Conservation (phyloP, 139 green algal species). For the Coccomyxa sp. region DNA sequence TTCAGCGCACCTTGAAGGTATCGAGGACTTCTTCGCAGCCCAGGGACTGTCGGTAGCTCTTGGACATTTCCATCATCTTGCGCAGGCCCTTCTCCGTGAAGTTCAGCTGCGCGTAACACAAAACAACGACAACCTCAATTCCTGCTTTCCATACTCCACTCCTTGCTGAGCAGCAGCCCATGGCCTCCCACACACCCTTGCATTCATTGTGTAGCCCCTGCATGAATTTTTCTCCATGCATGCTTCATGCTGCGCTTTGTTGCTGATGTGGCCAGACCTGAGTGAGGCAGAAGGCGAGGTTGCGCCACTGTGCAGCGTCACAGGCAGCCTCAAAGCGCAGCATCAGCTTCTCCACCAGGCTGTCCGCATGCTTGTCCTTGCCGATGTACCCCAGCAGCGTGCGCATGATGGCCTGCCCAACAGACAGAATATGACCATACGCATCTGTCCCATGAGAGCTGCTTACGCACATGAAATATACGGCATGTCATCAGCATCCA, state of each 20-base stretch:
- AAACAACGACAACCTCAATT: not conserved
- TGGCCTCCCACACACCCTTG: not conserved
- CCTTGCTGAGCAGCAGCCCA: not conserved
- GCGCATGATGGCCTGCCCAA: slow-evolving; percentile 54
- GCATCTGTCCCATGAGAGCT: too few species aligned
- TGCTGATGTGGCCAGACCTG: slow-evolving; percentile 15
- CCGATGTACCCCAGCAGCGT: slow-evolving; percentile 80
- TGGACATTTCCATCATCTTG: slow-evolving; percentile 65
- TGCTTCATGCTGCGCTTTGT: not conserved
- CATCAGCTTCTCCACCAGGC: slow-evolving; percentile 72
- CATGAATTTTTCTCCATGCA: too few species aligned
- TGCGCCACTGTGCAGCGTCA: slow-evolving; percentile 57
- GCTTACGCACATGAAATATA: too few species aligned
- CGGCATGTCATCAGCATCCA: too few species aligned
- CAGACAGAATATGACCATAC: not conserved
- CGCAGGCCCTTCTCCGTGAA: slow-evolving; percentile 81
- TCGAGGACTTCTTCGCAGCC: slow-evolving; percentile 54
- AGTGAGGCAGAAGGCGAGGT: slow-evolving; percentile 82
- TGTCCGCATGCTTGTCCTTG: slow-evolving; percentile 76
- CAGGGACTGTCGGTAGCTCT: slow-evolving; percentile 74
- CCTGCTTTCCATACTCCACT: not conserved
- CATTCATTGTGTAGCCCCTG: too few species aligned
- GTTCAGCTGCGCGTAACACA: slow-evolving; percentile 38
- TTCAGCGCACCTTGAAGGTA: slow-evolving; percentile 21
- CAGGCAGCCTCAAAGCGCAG: slow-evolving; percentile 48